Base-by-base conservation (phyloP, 805 yeast species). In the Naumovozyma dairenensis region DNA sequence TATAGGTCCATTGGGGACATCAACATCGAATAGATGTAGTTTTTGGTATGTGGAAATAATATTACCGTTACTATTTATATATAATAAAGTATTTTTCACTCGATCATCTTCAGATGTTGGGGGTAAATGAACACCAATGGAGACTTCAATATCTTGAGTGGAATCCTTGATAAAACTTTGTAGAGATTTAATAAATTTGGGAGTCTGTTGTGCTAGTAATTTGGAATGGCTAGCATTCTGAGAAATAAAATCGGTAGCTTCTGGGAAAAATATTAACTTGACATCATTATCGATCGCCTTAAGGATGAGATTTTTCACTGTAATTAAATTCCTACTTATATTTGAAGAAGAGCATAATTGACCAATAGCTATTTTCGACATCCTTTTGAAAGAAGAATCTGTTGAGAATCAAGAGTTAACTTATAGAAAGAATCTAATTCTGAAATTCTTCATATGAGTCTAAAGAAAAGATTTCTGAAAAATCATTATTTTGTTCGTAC, bases 111-210 rank as follows among this genome's bases (percentile, higher is more conserved):
- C 51, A 16, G 51, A 55, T 1, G 55, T 46, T 1, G 77, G 66
- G 2, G 95, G 94, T 47, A 84, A 86, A 55, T 92, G 97, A 15
- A 92, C 71, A 0, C 97, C 96, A 18, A 89, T 82, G 3, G 87
- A 78, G 2, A 89, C 83, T 36, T 71, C 73, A 5, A 82, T 55
- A 4, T 63, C 59, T 8, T 63, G 55, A 4, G 39, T 37, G 34
- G 75, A 48, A 14, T 55, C 53, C 31, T 44, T 50, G 34, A 84
- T 51, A n/a, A 69, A 70, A 13, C 48, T 42, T 35, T 65, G 74
- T 31, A 78, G 31, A 49, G 38, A 29, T 67, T 46, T 44, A 69
- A 73, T 44, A 62, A 64, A 43, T 59, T 30, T 61, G 54, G 12
- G 69, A 55, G 31, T 62, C 58, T 18, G 67, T 63, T 10, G 69